Conservation (phyloP, 495 filamentous ascomycete genomes). For the Penicillium cosmopolitanum region DNA sequence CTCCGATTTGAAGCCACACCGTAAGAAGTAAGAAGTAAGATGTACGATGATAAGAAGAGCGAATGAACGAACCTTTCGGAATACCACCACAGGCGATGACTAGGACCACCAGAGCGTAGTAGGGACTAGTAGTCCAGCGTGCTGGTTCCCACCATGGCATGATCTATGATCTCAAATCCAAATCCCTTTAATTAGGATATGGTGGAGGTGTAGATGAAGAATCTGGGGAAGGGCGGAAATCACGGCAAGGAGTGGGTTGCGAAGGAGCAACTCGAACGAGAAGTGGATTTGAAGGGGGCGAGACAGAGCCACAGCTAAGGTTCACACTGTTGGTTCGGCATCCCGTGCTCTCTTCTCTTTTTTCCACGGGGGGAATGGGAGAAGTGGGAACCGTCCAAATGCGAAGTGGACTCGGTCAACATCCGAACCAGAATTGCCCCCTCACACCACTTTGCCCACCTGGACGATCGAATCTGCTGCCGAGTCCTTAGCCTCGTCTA, state of each 20-base stretch:
- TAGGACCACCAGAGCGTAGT: conserved; percentile 43
- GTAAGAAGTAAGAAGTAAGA: neutral
- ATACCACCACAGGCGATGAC: conserved; percentile 49
- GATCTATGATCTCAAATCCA: conserved; percentile 6
- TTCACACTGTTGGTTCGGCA: conserved; percentile 9
- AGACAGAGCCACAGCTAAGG: neutral
- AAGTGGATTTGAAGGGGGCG: conserved; percentile 6
- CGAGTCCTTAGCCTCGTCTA: neutral
- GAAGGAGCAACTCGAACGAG: neutral
- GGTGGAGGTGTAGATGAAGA: conserved; percentile 8
- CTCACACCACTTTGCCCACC: neutral
- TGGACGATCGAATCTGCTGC: neutral
- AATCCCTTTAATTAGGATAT: neutral
- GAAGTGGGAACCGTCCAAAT: too few species aligned
- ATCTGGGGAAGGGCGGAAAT: conserved; percentile 19
- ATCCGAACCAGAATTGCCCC: conserved; percentile 11
- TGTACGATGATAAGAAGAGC: neutral
- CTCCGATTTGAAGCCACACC: neutral
- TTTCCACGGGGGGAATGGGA: too few species aligned
- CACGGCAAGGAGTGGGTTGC: conserved; percentile 11
- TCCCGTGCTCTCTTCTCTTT: conserved; percentile 13
- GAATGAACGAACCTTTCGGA: conserved; percentile 42
- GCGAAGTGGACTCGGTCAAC: conserved; percentile 15
- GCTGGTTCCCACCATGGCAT: conserved; percentile 39
- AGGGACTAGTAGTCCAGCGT: conserved; percentile 45